These are phyloP conservation scores for Kluyveromyces starmeri DNA, from an alignment of 805 yeast genomes.

Conservation along the genomic window DNA sequence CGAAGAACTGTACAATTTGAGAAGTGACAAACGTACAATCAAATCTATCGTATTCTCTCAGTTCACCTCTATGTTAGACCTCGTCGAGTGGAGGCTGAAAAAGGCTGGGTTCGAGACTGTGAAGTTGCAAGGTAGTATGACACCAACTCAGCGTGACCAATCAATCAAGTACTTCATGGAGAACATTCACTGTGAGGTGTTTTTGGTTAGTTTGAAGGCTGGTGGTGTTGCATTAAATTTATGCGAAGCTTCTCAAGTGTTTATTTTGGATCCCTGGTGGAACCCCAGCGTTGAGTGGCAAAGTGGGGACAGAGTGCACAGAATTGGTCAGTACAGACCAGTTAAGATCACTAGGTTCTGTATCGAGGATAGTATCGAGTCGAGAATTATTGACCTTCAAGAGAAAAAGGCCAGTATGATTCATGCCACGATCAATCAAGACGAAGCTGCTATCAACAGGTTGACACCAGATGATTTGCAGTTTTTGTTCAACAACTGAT, in stretches of 20 bases:
- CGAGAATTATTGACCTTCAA: slow-evolving; percentile 89
- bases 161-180: slow-evolving; percentile 90
- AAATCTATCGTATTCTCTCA: slow-evolving; percentile 96
- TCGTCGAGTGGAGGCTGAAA: slow-evolving; percentile 90
- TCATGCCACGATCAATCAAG: slow-evolving; percentile 89
- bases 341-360: slow-evolving; percentile 87
- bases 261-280: slow-evolving; percentile 98
- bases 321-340: slow-evolving; percentile 94
- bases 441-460: slow-evolving; percentile 80
- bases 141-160: slow-evolving; percentile 89
- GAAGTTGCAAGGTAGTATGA: slow-evolving; percentile 92
- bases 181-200: slow-evolving; percentile 85
- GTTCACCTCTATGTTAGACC: slow-evolving; percentile 91
- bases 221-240: slow-evolving; percentile 97
- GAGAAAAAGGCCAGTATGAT: slow-evolving; percentile 98
- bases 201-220: slow-evolving; percentile 89
- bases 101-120: slow-evolving; percentile 94
- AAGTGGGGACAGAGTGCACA: slow-evolving; percentile 94
- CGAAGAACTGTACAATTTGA: slow-evolving; percentile 78
- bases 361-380: slow-evolving; percentile 94
- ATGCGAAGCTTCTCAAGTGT: slow-evolving; percentile 96
- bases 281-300: slow-evolving; percentile 98
- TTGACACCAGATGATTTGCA: slow-evolving; percentile 92
- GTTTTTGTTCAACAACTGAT: slow-evolving; percentile 76
- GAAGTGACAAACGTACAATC: slow-evolving; percentile 82